Conservation (phyloP, 1,284 basidiomycete genomes). For the Boletellus sp. region DNA sequence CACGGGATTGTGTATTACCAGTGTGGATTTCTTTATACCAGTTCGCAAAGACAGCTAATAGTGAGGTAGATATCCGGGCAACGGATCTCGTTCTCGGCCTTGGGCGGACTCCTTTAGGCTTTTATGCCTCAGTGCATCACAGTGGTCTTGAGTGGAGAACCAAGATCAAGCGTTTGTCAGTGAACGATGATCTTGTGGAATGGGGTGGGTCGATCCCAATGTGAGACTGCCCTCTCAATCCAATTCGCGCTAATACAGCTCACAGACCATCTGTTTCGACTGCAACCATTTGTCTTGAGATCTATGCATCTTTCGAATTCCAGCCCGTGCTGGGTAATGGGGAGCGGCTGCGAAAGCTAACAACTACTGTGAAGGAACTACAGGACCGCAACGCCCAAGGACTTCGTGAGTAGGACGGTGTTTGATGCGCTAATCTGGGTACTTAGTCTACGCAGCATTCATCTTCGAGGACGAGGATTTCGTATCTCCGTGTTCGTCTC, state of each 20-base stretch:
- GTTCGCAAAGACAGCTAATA: neutral
- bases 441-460: neutral
- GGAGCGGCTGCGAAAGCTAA: neutral
- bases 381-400: neutral
- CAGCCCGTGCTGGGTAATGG: conserved; percentile 8
- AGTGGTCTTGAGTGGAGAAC: conserved; percentile 1
- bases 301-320: conserved; percentile 10
- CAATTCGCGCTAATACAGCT: neutral
- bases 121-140: neutral
- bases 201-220: conserved; percentile 5
- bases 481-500: neutral
- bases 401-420: neutral
- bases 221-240: neutral
- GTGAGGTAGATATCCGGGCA: neutral
- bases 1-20: neutral
- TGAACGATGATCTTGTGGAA: conserved; percentile 1
- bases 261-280: conserved; percentile 9
- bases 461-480: neutral
- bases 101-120: neutral
- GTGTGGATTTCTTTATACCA: neutral
- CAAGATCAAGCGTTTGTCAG: neutral
- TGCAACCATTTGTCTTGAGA: neutral
- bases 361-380: conserved; percentile 5
- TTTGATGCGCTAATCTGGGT: neutral
- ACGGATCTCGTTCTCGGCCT: neutral